A percentile compares a stretch with the other conserved stretches of the same genome.
These are phyloP conservation scores for Eimeria zaria DNA, from an alignment of 169 alveolate genomes.

Conservation along the genomic window DNA sequence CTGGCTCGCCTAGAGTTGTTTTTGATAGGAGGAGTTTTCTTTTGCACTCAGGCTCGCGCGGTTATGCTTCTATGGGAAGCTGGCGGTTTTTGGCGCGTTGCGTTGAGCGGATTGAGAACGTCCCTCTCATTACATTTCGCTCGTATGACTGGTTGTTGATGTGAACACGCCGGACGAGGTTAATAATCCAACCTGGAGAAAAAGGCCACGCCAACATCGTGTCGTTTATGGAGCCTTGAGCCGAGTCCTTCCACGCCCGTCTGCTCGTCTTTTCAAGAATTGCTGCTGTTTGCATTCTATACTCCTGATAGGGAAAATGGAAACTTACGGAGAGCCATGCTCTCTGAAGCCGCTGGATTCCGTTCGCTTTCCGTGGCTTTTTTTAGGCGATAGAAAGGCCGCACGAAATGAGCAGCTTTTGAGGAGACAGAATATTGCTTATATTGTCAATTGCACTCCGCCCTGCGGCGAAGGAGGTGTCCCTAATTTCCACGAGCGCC, in stretches of 20 bases:
- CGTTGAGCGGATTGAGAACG: neutral
- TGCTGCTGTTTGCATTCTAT: neutral
- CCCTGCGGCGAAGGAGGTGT: slow-evolving; percentile 85
- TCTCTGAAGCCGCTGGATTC: slow-evolving; percentile 74
- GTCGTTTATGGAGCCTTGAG: slow-evolving; percentile 21
- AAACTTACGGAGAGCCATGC: neutral
- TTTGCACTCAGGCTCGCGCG: neutral
- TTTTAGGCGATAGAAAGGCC: slow-evolving; percentile 79
- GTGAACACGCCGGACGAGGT: neutral
- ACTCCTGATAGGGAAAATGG: neutral
- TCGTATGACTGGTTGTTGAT: neutral
- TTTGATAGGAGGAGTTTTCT: neutral
- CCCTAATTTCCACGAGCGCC: slow-evolving; percentile 82
- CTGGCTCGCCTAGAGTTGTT: neutral
- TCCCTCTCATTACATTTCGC: neutral
- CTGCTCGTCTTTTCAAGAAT: neutral
- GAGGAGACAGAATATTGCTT: slow-evolving; percentile 63
- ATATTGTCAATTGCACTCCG: slow-evolving; percentile 85
- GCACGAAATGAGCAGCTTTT: slow-evolving; percentile 81
- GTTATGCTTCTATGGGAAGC: neutral
- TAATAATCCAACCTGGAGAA: neutral
- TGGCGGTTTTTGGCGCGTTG: neutral
- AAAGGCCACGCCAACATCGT: neutral
- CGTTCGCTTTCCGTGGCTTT: slow-evolving; percentile 85
- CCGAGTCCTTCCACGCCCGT: neutral